Percentiles rank a stretch among this genome's conserved stretches.
phyloP scores from a whole-genome alignment of 2,329 filamentous ascomycete species.

The Fusarium sp. region DNA sequence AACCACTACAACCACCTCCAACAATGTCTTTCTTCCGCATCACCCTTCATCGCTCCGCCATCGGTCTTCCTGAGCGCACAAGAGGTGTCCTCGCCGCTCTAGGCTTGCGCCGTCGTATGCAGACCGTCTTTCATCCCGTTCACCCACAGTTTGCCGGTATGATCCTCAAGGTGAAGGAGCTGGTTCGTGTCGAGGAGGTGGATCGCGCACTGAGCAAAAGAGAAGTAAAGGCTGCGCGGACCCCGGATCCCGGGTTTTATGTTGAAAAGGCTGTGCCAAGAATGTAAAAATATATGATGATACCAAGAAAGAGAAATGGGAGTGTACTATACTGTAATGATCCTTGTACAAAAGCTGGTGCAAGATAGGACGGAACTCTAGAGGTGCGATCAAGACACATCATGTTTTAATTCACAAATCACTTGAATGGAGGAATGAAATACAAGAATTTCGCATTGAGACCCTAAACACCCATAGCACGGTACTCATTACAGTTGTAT shows the following conservation, averaged over 20 bases:
- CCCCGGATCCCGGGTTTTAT: slow-evolving; percentile 82
- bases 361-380: slow-evolving; percentile 1
- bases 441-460: background rate
- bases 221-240: slow-evolving; percentile 75
- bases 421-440: background rate
- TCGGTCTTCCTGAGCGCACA: slow-evolving; percentile 83
- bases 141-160: slow-evolving; percentile 83
- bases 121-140: slow-evolving; percentile 89
- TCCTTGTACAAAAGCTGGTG: slow-evolving; percentile 36
- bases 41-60: slow-evolving; percentile 87
- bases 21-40: slow-evolving; percentile 86
- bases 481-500: slow-evolving; percentile 16
- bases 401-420: background rate
- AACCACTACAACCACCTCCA: background rate
- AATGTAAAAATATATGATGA: slow-evolving; percentile 9
- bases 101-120: slow-evolving; percentile 83
- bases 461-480: slow-evolving; percentile 1
- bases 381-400: slow-evolving; percentile 10
- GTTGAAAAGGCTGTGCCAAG: slow-evolving; percentile 66
- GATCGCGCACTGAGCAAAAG: slow-evolving; percentile 67
- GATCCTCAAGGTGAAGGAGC: slow-evolving; percentile 93
- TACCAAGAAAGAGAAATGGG: slow-evolving; percentile 1
- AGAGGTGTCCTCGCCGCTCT: slow-evolving; percentile 84
- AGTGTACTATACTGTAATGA: slow-evolving; percentile 47
- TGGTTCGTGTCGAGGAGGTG: slow-evolving; percentile 84